Percentiles rank a stretch among this genome's conserved stretches.
phyloP scores from a whole-genome alignment of 306 rosid genomes.

The Lotus japonicus region DNA sequence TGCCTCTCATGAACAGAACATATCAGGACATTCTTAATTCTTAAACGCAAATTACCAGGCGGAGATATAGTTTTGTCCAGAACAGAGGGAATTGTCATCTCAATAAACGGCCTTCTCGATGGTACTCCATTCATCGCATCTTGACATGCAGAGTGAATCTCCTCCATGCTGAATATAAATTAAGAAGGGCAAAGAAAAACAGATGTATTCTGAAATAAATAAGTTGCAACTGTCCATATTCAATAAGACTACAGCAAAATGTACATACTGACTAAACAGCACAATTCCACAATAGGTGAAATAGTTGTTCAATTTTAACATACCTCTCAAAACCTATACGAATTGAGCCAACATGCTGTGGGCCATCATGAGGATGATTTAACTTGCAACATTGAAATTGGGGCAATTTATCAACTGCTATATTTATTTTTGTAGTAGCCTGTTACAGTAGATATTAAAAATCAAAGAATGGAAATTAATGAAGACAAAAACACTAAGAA shows the following conservation, averaged over 20 bases:
- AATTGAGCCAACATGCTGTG: constrained; percentile 83
- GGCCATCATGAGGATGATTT: constrained; percentile 54
- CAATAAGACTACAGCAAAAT: too few species aligned
- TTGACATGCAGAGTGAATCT: constrained; percentile 71
- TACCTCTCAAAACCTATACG: constrained; percentile 95
- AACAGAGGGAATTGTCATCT: constrained; percentile 90
- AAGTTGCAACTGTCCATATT: too few species aligned
- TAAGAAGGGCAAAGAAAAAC: constrained; percentile 21
- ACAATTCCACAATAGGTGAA: background rate
- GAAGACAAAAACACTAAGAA: background rate
- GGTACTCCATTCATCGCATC: constrained; percentile 81
- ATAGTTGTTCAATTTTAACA: background rate
- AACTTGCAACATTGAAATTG: constrained; percentile 62
- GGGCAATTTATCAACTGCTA: constrained; percentile 84
- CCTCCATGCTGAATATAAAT: constrained; percentile 61
- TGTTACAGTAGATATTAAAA: constrained; percentile 39
- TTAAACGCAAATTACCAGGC: constrained; percentile 46
- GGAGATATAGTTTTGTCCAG: constrained; percentile 88
- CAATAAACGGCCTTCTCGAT: constrained; percentile 72
- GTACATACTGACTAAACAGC: background rate
- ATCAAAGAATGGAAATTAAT: constrained; percentile 10
- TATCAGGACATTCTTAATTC: constrained; percentile 2
- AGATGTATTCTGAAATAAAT: background rate
- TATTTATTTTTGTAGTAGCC: constrained; percentile 89
- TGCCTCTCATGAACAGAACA: background rate